phyloP scores from a whole-genome alignment of 2,329 filamentous ascomycete genomes.

The Teratosphaeriaceae sp. region DNA sequence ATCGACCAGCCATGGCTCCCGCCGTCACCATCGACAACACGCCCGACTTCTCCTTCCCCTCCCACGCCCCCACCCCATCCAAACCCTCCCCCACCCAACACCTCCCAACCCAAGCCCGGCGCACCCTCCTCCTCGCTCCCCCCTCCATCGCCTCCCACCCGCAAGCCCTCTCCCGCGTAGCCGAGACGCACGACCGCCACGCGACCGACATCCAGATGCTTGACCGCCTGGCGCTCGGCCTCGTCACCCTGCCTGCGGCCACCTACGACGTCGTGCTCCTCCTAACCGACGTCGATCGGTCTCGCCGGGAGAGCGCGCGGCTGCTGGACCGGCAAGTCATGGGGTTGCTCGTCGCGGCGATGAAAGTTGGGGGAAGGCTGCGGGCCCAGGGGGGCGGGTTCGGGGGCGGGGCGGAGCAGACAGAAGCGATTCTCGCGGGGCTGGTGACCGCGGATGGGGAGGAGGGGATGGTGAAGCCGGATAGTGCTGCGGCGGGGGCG shows the following conservation, averaged over 20 bases:
- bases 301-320: conserved; percentile 55
- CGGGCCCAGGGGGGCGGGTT: conserved; percentile 62
- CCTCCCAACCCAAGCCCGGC: conserved; percentile 34
- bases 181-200: conserved; percentile 66
- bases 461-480: conserved; percentile 63
- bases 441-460: conserved; percentile 51
- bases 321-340: conserved; percentile 65
- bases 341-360: conserved; percentile 58
- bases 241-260: conserved; percentile 66
- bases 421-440: conserved; percentile 81
- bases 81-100: no score
- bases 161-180: conserved; percentile 63
- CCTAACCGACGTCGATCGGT: conserved; percentile 69
- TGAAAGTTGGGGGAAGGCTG: conserved; percentile 63
- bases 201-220: conserved; percentile 94
- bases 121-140: conserved; percentile 80
- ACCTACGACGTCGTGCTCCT: conserved; percentile 84
- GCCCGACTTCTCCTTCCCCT: conserved; percentile 27
- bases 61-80: no score
- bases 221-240: conserved; percentile 76
- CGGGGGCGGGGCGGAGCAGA: conserved; percentile 47
- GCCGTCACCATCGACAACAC: conserved; percentile 33
- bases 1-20: conserved; percentile 30
- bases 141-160: conserved; percentile 84
- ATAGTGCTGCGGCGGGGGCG: conserved; percentile 12